Evolutionary conservation across 768 basidiomycete species (phyloP), one percentile per base, ranked within the genome.

Genomic region (Psilocybe azurescens): DNA sequence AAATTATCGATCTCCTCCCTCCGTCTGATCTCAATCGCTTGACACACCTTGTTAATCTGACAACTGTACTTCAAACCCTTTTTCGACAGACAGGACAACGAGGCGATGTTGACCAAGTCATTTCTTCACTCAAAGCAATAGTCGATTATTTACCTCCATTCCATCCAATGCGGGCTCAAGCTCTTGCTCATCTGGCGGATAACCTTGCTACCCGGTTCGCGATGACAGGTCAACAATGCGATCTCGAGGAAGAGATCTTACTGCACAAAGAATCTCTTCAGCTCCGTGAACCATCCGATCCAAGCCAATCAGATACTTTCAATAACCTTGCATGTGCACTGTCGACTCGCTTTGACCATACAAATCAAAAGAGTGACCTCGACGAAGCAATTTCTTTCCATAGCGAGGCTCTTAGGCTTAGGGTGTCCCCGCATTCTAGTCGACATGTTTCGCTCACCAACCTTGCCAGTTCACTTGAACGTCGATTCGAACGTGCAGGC

Each of bases 181-280:
- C n/a, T 13, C 11, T n/a, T 44, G 11, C 14, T 44, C 41, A 44
- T 44, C 41, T 44, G 4, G 41, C 41, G 14, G 41, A 44, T 16
- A 44, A n/a, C n/a, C 41, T 44, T 13, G 41, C 41, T 44, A 14
- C 41, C 41, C 41, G 41, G 30, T 41, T 18, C 29, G n/a, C 53
- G 32, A 24, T 44, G 8, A 29, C 38, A 50, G 30, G 46, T 8
- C 36, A 38, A 16, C 18, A 38, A 24, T 24, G 8, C 11, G 60
- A 65, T 48, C 48, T 65, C 1, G 59, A 57, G 5, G 44, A 58
- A 33, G 55, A 55, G 1, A 61, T 65, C 54, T 30, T 41, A 6
- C 11, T 61, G 3, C 54, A 53, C 30, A 54, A 53, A 49, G 32
- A 63, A 33, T 39, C 47, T 20, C 49, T 61, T 3, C 24, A 18